Base-by-base conservation (phyloP, 78 protist genomes). In the Dictyostelium intermedium region DNA sequence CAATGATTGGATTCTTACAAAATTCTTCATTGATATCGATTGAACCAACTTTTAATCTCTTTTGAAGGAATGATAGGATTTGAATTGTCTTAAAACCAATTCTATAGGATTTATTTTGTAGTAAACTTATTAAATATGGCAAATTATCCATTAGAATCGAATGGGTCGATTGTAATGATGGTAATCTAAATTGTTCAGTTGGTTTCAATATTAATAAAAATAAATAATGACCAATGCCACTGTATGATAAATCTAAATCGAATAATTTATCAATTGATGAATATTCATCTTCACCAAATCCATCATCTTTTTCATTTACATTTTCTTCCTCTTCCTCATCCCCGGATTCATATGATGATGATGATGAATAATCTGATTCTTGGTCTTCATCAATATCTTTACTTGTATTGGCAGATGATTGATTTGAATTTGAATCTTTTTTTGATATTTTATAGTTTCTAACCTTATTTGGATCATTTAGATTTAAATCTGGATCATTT, bases 1-100 rank as follows among this genome's bases (percentile, higher is more conserved):
- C 70, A 27, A 79, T 27, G 20, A 27, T n/a, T 82, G 86, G 86
- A 60, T 82, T 82, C 47, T 16, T 41, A 23, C 82, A 45, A 45
- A 23, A 80, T 14, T 78, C 87, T 35, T 20, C n/a, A 16, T 13
- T 27, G 0, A 89, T 32, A 20, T 78, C 39, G 6, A 89, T 43
- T 1, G 76, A 61, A 18, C 63, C 41, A 27, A 27, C 47, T 35
- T 89, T 89, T 5, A 89, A 79, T 37, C 94, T 25, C 82, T 89
- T 89, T 81, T 78, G 78, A 13, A 89, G 47, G 56, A 89, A 89
- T 34, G 87, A 80, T 37, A 89, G 20, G 11, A 89, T 78, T 89
- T 89, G 94, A 89, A 89, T 89, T 7, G 94, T 79, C 70, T 89
- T 89, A 43, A 89, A 89, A 3, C 94, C 94, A 45, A 70, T 32